These are phyloP conservation scores for Beta corolliflora DNA, from an alignment of 179 eudicot genomes.

Conservation along the genomic window DNA sequence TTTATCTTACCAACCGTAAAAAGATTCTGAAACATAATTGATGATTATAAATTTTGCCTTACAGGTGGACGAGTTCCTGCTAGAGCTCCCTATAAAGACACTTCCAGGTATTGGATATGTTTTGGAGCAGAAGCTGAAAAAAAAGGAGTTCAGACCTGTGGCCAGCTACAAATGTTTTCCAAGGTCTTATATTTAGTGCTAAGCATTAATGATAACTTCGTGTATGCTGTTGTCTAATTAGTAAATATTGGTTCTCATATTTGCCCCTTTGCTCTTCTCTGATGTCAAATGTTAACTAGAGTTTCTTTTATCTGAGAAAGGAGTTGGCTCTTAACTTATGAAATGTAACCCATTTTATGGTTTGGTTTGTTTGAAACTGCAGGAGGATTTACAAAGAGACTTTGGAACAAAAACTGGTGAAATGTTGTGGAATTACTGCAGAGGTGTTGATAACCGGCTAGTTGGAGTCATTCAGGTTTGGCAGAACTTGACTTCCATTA, in stretches of 20 bases:
- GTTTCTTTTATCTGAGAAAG: not conserved
- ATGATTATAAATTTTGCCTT: conserved; percentile 18
- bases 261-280: not conserved
- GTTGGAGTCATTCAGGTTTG: conserved; percentile 88
- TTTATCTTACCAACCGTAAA: too few species aligned
- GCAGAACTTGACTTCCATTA: not conserved
- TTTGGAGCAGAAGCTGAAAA: conserved; percentile 79
- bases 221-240: conserved; percentile 15
- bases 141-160: conserved; percentile 72
- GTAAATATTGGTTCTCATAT: not conserved
- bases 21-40: not conserved
- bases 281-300: not conserved
- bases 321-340: not conserved
- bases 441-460: conserved; percentile 77
- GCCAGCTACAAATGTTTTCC: conserved; percentile 63
- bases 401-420: conserved; percentile 93
- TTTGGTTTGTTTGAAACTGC: conserved; percentile 28
- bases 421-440: conserved; percentile 91
- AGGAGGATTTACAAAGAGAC: conserved; percentile 88
- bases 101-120: conserved; percentile 96
- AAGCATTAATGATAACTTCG: not conserved
- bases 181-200: conserved; percentile 55
- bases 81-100: conserved; percentile 73
- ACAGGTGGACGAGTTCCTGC: conserved; percentile 83
- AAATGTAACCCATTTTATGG: not conserved